Evolutionary conservation across 441 rosid species (phyloP).

Genomic region (Gossypium lobatum): DNA sequence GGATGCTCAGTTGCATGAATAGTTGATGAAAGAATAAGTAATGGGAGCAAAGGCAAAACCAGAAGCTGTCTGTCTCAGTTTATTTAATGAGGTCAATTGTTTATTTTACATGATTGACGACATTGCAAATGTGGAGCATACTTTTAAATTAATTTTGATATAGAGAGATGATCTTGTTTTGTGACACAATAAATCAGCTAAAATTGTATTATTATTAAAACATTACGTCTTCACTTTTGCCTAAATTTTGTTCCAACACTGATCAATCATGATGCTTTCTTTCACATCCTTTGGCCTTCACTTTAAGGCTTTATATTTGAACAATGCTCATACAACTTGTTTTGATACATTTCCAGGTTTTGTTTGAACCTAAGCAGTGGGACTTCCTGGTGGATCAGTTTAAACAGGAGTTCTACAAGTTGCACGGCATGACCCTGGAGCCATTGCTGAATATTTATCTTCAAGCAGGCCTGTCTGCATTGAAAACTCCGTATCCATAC

Average conservation of each 20-base stretch:
- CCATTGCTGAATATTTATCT: slow-evolving; percentile 81
- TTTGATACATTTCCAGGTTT: slow-evolving; percentile 38
- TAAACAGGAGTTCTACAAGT: slow-evolving; percentile 81
- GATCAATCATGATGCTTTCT: not conserved
- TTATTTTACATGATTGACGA: not conserved
- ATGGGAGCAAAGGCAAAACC: not conserved
- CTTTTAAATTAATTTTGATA: not conserved
- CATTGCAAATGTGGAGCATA: not conserved
- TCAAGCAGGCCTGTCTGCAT: slow-evolving; percentile 91
- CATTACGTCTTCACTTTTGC: not conserved
- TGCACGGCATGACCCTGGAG: slow-evolving; percentile 93
- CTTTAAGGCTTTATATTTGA: not conserved
- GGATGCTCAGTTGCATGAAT: not conserved
- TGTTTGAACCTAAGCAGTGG: slow-evolving; percentile 85
- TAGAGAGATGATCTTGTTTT: not conserved
- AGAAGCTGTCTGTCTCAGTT: not conserved
- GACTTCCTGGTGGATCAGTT: slow-evolving; percentile 79
- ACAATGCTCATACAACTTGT: not conserved
- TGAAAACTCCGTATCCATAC: slow-evolving; percentile 88
- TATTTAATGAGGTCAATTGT: not conserved
- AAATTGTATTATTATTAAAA: not conserved
- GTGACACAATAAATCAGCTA: not conserved
- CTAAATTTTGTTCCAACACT: not conserved
- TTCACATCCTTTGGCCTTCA: not conserved
- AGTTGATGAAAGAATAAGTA: slow-evolving; percentile 1